These are phyloP conservation scores for Xerocomus nothofagi DNA, from an alignment of 1,284 basidiomycete species.

Conservation along the genomic window DNA sequence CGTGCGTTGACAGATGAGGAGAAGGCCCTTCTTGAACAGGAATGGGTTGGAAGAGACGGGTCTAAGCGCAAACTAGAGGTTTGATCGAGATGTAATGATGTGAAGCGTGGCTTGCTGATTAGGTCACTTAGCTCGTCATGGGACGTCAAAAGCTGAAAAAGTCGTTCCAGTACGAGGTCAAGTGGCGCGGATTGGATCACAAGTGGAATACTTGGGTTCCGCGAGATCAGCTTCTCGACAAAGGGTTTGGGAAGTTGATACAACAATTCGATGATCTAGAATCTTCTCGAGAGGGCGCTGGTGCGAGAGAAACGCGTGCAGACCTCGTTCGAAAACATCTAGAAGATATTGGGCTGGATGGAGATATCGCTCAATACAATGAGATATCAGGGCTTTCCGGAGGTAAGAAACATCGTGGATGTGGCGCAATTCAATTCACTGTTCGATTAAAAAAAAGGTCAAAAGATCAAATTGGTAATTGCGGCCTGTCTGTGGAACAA, in stretches of 20 bases:
- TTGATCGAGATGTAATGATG: slow-evolving; percentile 27
- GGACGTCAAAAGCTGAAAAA: slow-evolving; percentile 99
- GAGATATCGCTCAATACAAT: slow-evolving; percentile 96
- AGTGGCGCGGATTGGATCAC: slow-evolving; percentile 95
- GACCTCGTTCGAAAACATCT: slow-evolving; percentile 85
- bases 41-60: slow-evolving; percentile 92
- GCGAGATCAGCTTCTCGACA: slow-evolving; percentile 84
- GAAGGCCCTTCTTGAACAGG: slow-evolving; percentile 76
- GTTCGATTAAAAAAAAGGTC: slow-evolving; percentile 57
- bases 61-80: slow-evolving; percentile 90
- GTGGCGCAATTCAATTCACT: slow-evolving; percentile 16
- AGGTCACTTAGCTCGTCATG: slow-evolving; percentile 68
- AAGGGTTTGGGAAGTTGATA: slow-evolving; percentile 88
- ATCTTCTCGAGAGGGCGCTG: slow-evolving; percentile 91
- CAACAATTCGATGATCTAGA: slow-evolving; percentile 98
- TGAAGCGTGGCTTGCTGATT: slow-evolving; percentile 9
- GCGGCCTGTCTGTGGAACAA: slow-evolving; percentile 95
- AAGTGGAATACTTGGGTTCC: slow-evolving; percentile 93
- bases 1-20: slow-evolving; percentile 91
- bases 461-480: slow-evolving; percentile 98
- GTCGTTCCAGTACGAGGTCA: slow-evolving; percentile 93
- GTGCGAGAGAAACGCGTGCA: slow-evolving; percentile 79
- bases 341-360: slow-evolving; percentile 95
- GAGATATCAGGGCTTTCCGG: slow-evolving; percentile 90
- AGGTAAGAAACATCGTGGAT: slow-evolving; percentile 44